Percentiles rank a stretch among this genome's conserved stretches.
phyloP scores from a whole-genome alignment of 495 filamentous ascomycete species.

The Eremomyces bilateralis region DNA sequence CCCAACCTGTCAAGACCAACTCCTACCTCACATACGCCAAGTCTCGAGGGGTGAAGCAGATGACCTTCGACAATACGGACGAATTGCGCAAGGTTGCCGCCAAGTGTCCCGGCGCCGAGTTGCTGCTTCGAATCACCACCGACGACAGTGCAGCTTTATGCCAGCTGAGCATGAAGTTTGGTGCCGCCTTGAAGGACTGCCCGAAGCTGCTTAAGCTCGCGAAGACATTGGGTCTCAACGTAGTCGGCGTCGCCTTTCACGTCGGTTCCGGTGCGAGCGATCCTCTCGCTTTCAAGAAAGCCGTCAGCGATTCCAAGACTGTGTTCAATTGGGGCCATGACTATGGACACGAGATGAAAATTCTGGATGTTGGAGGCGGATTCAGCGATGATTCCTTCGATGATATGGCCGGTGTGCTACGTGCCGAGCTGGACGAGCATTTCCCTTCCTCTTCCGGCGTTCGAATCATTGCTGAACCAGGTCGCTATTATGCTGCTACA shows the following conservation, averaged over 20 bases:
- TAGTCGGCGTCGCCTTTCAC: slow-evolving; percentile 94
- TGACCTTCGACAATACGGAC: slow-evolving; percentile 97
- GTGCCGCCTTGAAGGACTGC: slow-evolving; percentile 66
- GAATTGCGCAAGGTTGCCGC: slow-evolving; percentile 95
- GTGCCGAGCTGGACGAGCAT: slow-evolving; percentile 59
- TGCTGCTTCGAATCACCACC: slow-evolving; percentile 82
- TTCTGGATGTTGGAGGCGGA: slow-evolving; percentile 84
- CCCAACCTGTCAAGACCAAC: slow-evolving; percentile 97
- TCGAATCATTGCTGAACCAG: slow-evolving; percentile 86
- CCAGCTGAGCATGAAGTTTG: slow-evolving; percentile 90
- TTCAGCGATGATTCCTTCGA: slow-evolving; percentile 86
- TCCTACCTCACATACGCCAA: slow-evolving; percentile 84
- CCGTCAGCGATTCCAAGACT: slow-evolving; percentile 64
- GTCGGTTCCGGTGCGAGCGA: slow-evolving; percentile 91
- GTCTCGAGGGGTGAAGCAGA: slow-evolving; percentile 72
- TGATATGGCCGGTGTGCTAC: slow-evolving; percentile 60
- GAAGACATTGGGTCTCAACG: slow-evolving; percentile 73
- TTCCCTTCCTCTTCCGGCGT: slow-evolving; percentile 50
- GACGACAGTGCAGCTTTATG: slow-evolving; percentile 91
- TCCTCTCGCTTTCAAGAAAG: slow-evolving; percentile 66
- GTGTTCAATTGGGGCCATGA: slow-evolving; percentile 76
- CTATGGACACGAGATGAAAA: slow-evolving; percentile 62
- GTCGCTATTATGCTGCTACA: slow-evolving; percentile 80
- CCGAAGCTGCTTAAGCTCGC: slow-evolving; percentile 59
- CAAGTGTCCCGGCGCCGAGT: slow-evolving; percentile 68